Base-by-base conservation (phyloP, 169 alveolate species). In the Eimeria maxima region DNA sequence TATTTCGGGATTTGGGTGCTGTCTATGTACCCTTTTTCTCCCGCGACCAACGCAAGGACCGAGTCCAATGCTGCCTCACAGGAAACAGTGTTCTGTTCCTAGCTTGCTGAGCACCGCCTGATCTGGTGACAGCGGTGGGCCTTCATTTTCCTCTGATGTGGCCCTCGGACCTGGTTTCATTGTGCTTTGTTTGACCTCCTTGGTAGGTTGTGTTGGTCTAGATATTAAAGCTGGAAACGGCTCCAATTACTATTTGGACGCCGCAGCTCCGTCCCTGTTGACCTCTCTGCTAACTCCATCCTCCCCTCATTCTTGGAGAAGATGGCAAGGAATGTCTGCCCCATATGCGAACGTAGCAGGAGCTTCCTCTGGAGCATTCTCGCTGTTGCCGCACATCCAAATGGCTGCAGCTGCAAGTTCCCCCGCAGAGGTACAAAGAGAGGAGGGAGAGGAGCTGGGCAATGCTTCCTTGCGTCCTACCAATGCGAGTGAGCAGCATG, bases 121-220 rank as follows among this genome's bases (percentile, higher is more conserved):
- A 6, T 29, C 78, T 27, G 78, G 2, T 7, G 16, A 67, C 4
- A 67, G 5, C 44, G 1, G 45, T 2, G 1, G 44, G 22, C 45
- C 44, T 29, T 27, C 5, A 27, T 0, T 67, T n/a, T 67, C 16
- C 16, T 67, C 10, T 67, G 44, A 27, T n/a, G 7, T 11, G 18
- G 8, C 47, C 45, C 45, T 5, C 22, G 3, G 22, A 27, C 16
- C 29, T 42, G 78, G 78, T 45, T 29, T 67, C 20, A 27, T 27
- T 67, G 78, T 67, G 78, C 29, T 18, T 74, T 10, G 10, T 38
- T 74, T 55, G 20, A 8, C 16, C 38, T 74, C 18, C 86, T 18
- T 74, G 86, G 60, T 42, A 74, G 86, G 86, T 16, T 74, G 60
- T 45, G n/a, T n/a, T n/a, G n/a, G n/a, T n/a, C 86, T 74, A 74